phyloP scores from a whole-genome alignment of 345 rosid genomes.

The Salix purpurea region DNA sequence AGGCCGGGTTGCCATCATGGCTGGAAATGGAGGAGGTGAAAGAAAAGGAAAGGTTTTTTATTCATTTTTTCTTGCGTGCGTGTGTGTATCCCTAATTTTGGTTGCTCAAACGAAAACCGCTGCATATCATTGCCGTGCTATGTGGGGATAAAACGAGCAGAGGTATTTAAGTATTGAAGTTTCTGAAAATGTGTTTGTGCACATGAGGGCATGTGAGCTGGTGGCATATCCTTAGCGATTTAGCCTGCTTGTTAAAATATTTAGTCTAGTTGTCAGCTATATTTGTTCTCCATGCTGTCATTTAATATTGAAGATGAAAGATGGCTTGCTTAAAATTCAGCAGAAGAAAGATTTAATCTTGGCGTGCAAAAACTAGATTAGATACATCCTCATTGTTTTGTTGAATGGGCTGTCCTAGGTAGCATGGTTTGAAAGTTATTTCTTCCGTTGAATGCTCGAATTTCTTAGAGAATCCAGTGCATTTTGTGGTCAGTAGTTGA shows the following conservation, averaged over 20 bases:
- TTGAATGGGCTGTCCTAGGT: too few relatives aligned
- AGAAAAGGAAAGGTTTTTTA: not conserved
- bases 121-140: not conserved
- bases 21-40: not conserved
- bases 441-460: not conserved
- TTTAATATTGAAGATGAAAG: too few relatives aligned
- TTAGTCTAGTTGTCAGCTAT: not conserved
- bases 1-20: slow-evolving; percentile 22
- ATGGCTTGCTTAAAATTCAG: too few relatives aligned
- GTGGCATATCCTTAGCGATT: not conserved
- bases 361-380: too few relatives aligned
- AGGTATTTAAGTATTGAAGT: not conserved
- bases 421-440: not conserved
- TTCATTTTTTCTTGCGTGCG: not conserved
- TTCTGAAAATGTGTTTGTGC: not conserved
- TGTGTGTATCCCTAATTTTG: not conserved
- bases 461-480: not conserved
- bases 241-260: too few relatives aligned
- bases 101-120: slow-evolving; percentile 21
- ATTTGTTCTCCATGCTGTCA: not conserved
- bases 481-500: not conserved
- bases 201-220: not conserved
- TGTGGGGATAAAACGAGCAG: not conserved
- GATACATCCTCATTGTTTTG: too few relatives aligned
- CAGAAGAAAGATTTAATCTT: too few relatives aligned